These are phyloP conservation scores for Lasiosphaeria ovina DNA, from an alignment of 495 filamentous ascomycete species.

Conservation along the genomic window DNA sequence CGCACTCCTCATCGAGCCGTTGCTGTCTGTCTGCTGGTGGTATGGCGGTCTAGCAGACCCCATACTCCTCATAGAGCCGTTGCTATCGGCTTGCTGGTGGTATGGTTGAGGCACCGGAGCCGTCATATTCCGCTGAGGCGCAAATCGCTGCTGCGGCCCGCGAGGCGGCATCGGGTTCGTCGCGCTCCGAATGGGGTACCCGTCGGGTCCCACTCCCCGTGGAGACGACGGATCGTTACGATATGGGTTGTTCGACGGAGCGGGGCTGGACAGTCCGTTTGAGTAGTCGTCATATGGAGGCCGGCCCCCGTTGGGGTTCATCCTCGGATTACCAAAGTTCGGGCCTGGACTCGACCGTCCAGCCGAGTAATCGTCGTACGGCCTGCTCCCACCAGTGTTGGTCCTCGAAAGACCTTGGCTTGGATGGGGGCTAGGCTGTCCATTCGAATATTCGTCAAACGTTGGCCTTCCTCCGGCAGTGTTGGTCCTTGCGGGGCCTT, in stretches of 20 bases:
- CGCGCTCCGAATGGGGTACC: slow-evolving; percentile 39
- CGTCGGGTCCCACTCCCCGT: slow-evolving; percentile 24
- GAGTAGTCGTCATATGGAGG: slow-evolving; percentile 23
- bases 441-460: slow-evolving; percentile 24
- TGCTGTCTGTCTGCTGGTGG: slow-evolving; percentile 27
- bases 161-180: slow-evolving; percentile 36
- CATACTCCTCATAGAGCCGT: slow-evolving; percentile 14
- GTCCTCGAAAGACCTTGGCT: slow-evolving; percentile 15
- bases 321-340: background rate
- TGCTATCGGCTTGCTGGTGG: slow-evolving; percentile 25
- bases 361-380: slow-evolving; percentile 20
- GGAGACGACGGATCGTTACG: slow-evolving; percentile 32
- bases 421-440: slow-evolving; percentile 33
- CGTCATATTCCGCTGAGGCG: slow-evolving; percentile 51
- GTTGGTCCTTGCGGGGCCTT: slow-evolving; percentile 8
- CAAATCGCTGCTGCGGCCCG: slow-evolving; percentile 27
- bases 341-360: slow-evolving; percentile 35
- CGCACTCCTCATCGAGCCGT: slow-evolving; percentile 30
- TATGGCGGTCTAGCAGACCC: slow-evolving; percentile 10
- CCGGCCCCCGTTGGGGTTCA: slow-evolving; percentile 10
- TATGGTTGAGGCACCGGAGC: slow-evolving; percentile 37
- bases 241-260: slow-evolving; percentile 38
- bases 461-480: slow-evolving; percentile 15
- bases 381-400: slow-evolving; percentile 11
- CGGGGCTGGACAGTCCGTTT: slow-evolving; percentile 39